Base-by-base conservation (phyloP, 768 basidiomycete genomes). In the Hebeloma cylindrosporum region DNA sequence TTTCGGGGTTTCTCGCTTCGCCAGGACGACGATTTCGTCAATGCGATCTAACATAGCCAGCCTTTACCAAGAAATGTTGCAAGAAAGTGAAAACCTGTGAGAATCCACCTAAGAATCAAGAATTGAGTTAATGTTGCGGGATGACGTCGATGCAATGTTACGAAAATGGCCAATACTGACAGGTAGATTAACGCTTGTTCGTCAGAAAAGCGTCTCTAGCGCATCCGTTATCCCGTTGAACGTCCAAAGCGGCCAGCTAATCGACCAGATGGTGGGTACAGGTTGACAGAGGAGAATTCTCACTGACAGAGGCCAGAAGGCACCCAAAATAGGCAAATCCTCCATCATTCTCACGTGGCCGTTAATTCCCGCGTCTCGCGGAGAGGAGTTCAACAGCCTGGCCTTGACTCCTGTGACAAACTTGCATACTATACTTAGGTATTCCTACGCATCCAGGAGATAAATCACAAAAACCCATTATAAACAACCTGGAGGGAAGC, bases 1-100 rank as follows among this genome's bases (percentile, higher is more conserved):
- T 61, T 72, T 68, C 0, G 78, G 78, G 2, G 68, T 56, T 14
- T 66, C 68, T 42, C 70, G 66, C 45, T 59, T 62, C 36, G 35
- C 39, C 18, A 52, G 34, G 46, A 41, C 38, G 36, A 47, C 5
- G 18, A 11, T 43, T 8, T 39, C 33, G 3, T 27, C 28, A 4
- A 39, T 33, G 14, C n/a, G 13, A 10, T 51, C 27, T 27, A 45
- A 37, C 31, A 32, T 10, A 26, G 44, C 16, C 31, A 29, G 11
- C 39, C 11, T 33, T 25, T n/a, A 22, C 26, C 4, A 28, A 21
- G 14, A 16, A 28, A 20, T 18, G 18, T 41, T 20, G 29, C 28
- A 35, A 28, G 10, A 27, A n/a, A n/a, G n/a, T n/a, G n/a, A n/a
- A n/a, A n/a, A n/a, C n/a, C n/a, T n/a, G n/a, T n/a, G n/a, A n/a